Conservation (phyloP, 2,329 filamentous ascomycete species). For the Nothophoma quercina region DNA sequence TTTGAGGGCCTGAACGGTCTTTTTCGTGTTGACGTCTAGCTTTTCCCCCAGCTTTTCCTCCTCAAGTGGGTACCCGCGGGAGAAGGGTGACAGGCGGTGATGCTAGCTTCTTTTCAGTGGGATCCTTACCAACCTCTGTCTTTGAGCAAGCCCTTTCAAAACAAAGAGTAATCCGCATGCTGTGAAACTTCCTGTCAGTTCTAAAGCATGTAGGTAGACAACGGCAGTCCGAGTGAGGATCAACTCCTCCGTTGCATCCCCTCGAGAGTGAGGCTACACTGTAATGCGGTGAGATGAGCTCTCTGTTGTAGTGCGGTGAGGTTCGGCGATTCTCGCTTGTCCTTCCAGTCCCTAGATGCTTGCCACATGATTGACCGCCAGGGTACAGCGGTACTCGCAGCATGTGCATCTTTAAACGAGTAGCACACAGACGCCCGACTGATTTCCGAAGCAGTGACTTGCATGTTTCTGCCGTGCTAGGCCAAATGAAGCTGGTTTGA, state of each 20-base stretch:
- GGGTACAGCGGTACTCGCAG: constrained; percentile 13
- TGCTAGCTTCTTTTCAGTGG: constrained; percentile 13
- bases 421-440: constrained; percentile 16
- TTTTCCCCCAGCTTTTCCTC: constrained; percentile 22
- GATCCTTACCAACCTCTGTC: constrained; percentile 6
- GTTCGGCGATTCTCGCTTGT: constrained; percentile 19
- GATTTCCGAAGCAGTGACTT: constrained; percentile 18
- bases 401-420: constrained; percentile 14
- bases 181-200: not conserved
- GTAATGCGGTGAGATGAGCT: constrained; percentile 14
- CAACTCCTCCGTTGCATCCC: not conserved
- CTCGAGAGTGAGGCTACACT: constrained; percentile 5
- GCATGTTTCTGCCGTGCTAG: constrained; percentile 16
- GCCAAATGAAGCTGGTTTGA: constrained; percentile 8
- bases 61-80: constrained; percentile 20
- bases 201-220: not conserved
- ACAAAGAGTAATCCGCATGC: not conserved
- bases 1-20: constrained; percentile 7
- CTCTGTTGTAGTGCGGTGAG: constrained; percentile 13
- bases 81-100: constrained; percentile 18
- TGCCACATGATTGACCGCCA: constrained; percentile 19
- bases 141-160: not conserved
- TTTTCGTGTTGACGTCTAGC: constrained; percentile 16
- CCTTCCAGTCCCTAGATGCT: constrained; percentile 13
- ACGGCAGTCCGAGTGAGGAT: not conserved